A percentile compares a stretch with the other conserved stretches of the same genome.
phyloP scores from a whole-genome alignment of 2,329 filamentous ascomycete genomes.

The Zymoseptoria ardabiliae region DNA sequence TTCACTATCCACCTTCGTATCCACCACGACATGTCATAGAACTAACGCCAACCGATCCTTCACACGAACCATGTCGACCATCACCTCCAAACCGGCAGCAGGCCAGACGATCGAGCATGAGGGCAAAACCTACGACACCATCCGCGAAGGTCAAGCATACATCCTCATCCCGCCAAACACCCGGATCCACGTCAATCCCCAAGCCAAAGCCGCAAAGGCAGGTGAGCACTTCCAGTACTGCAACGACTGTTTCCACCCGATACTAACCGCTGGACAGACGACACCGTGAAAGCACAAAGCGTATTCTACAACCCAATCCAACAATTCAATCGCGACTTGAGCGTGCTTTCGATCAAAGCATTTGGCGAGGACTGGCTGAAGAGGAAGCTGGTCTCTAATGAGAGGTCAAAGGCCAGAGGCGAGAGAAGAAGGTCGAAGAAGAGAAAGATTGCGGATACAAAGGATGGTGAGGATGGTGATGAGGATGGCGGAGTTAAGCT shows the following conservation, averaged over 20 bases:
- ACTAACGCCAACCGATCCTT: not conserved
- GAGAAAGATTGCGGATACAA: conserved; percentile 22
- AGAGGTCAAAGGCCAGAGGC: conserved; percentile 27
- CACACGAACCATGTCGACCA: not conserved
- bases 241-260: conserved; percentile 22
- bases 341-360: conserved; percentile 82
- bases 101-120: conserved; percentile 29
- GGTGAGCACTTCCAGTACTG: conserved; percentile 13
- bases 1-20: not conserved
- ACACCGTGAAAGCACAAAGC: conserved; percentile 51
- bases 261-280: conserved; percentile 23
- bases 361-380: conserved; percentile 61
- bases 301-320: conserved; percentile 99
- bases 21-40: not conserved
- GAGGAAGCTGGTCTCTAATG: conserved; percentile 22
- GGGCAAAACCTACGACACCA: conserved; percentile 40
- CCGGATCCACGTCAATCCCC: conserved; percentile 42
- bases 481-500: conserved; percentile 8
- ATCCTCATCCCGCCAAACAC: conserved; percentile 55
- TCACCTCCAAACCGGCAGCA: conserved; percentile 19
- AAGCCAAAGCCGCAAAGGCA: conserved; percentile 31
- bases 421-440: conserved; percentile 26
- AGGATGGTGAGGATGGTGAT: conserved; percentile 24
- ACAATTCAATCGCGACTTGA: conserved; percentile 95
- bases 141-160: conserved; percentile 61